These are phyloP conservation scores for Moricandia moricandioides DNA, from an alignment of 345 rosid genomes.

Conservation along the genomic window DNA sequence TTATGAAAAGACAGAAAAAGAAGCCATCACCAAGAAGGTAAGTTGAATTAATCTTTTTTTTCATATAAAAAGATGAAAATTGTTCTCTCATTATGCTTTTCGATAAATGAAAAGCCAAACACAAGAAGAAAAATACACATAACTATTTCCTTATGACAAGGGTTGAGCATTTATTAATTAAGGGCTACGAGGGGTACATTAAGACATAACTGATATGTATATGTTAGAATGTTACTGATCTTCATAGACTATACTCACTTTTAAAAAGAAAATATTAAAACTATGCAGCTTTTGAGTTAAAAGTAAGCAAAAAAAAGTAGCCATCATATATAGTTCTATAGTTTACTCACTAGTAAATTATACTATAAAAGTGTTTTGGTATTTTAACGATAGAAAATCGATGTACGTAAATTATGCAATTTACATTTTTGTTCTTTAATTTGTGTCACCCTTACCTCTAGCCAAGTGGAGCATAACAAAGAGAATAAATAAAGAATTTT, in stretches of 20 bases:
- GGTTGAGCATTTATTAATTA: not conserved
- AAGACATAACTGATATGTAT: not conserved
- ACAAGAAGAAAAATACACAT: not conserved
- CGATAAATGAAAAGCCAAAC: constrained; percentile 1
- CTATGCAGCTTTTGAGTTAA: not conserved
- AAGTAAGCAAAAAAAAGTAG: not conserved
- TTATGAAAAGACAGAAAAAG: not conserved
- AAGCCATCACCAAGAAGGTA: constrained; percentile 4
- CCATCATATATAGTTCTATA: not conserved
- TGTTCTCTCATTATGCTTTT: constrained; percentile 1
- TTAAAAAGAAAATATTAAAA: not conserved
- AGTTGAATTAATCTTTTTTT: not conserved
- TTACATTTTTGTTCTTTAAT: not conserved
- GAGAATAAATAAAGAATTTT: constrained; percentile 5
- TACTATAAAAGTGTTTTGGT: not conserved
- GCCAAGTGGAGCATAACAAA: constrained; percentile 21
- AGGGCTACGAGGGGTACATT: no score
- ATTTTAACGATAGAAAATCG: not conserved
- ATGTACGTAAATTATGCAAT: not conserved
- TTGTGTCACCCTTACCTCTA: constrained; percentile 1
- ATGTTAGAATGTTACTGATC: not conserved
- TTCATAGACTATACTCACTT: not conserved
- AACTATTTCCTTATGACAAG: not conserved
- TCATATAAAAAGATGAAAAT: not conserved
- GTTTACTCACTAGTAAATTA: not conserved